These are phyloP conservation scores for Ophiostoma piceae DNA, from an alignment of 2,329 filamentous ascomycete genomes.

Conservation along the genomic window DNA sequence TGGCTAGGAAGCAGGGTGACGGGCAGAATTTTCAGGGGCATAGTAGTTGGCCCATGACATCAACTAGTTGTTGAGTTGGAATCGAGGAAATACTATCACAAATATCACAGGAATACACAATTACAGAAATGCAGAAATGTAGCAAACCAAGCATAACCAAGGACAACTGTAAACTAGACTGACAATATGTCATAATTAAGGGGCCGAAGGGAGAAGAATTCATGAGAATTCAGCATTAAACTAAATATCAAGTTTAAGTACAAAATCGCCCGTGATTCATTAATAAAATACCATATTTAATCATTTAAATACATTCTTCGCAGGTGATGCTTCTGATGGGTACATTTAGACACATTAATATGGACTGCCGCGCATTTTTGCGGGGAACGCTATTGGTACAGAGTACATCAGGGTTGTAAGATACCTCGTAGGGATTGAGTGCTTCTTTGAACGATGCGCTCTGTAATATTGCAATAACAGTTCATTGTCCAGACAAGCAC, in stretches of 20 bases:
- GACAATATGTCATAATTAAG: not conserved
- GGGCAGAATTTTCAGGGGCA: not conserved
- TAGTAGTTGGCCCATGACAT: not conserved
- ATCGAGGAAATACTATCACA: not conserved
- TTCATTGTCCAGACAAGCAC: not conserved
- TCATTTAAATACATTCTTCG: not conserved
- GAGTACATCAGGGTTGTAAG: not conserved
- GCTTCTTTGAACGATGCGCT: not conserved
- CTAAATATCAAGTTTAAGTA: not conserved
- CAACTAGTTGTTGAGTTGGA: not conserved
- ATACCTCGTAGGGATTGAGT: not conserved
- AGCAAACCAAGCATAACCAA: not conserved
- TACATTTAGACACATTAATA: not conserved
- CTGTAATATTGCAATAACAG: not conserved
- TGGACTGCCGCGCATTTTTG: conserved; percentile 7
- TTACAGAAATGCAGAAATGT: not conserved
- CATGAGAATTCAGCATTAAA: not conserved
- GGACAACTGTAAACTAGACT: no score
- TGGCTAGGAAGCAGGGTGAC: not conserved
- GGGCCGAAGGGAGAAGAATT: conserved; percentile 6
- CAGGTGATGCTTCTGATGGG: conserved; percentile 4
- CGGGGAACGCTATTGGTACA: not conserved
- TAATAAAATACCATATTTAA: not conserved
- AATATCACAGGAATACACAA: not conserved
- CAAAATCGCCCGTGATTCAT: not conserved